A percentile compares a stretch with the other conserved stretches of the same genome.
Evolutionary conservation across 352 stramenopile species (phyloP).

Genomic region (Phytophthora palmivora): DNA sequence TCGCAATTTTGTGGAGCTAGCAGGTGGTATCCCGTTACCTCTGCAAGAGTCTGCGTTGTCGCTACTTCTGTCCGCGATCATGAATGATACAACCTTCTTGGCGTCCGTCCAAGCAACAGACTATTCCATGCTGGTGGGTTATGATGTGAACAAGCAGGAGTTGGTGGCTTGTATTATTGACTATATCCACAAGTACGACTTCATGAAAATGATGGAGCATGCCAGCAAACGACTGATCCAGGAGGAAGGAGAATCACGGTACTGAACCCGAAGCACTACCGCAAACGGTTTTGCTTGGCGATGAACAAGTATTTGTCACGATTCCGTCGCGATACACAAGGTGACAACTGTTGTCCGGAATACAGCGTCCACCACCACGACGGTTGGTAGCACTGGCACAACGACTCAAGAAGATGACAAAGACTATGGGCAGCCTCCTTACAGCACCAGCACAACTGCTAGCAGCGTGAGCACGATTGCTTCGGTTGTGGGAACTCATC

Average conservation of each 20-base stretch:
- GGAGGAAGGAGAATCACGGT: slow-evolving; percentile 91
- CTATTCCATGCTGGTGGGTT: slow-evolving; percentile 90
- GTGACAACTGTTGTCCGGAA: slow-evolving; percentile 72
- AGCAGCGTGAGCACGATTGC: slow-evolving; percentile 39
- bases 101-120: slow-evolving; percentile 85
- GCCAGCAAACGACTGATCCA: slow-evolving; percentile 89
- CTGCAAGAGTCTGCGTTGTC: slow-evolving; percentile 87
- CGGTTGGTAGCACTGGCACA: slow-evolving; percentile 28
- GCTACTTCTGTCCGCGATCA: slow-evolving; percentile 81
- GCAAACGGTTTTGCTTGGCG: slow-evolving; percentile 82
- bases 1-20: slow-evolving; percentile 89
- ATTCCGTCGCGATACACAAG: slow-evolving; percentile 90
- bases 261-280: slow-evolving; percentile 88
- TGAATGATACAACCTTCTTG: slow-evolving; percentile 89
- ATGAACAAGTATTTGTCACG: slow-evolving; percentile 93
- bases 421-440: slow-evolving; percentile 36
- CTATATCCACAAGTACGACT: slow-evolving; percentile 92
- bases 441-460: slow-evolving; percentile 39
- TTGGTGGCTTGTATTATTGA: slow-evolving; percentile 90
- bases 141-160: slow-evolving; percentile 88
- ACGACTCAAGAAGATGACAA: slow-evolving; percentile 41
- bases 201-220: slow-evolving; percentile 92
- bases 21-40: slow-evolving; percentile 79
- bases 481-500: slow-evolving; percentile 24
- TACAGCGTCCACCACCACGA: slow-evolving; percentile 35